Percentiles rank a stretch among this genome's conserved stretches.
Conservation (phyloP, 139 green algal genomes). For the Micromonas pusilla region DNA sequence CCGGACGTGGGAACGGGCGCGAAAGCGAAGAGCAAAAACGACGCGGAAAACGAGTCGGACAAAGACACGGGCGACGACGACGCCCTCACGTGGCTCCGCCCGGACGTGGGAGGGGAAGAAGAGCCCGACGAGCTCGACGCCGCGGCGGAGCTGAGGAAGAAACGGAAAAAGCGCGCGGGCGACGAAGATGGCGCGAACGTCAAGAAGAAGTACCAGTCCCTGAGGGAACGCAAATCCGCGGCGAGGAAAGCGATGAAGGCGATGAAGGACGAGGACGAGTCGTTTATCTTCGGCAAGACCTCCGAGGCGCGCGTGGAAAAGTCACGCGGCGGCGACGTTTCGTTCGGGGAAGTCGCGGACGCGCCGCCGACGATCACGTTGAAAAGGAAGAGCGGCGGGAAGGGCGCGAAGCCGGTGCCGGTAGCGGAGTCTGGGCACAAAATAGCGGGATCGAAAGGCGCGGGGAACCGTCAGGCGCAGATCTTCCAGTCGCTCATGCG, state of each 20-base stretch:
- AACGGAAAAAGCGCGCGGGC: not conserved
- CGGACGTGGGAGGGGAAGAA: not conserved
- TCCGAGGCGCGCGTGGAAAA: not conserved
- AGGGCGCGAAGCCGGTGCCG: not conserved
- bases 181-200: not conserved
- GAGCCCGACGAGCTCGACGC: not conserved
- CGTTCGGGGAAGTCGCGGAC: slow-evolving; percentile 16
- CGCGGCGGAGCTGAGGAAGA: not conserved
- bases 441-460: not conserved
- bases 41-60: not conserved
- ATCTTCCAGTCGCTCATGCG: slow-evolving; percentile 8
- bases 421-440: slow-evolving; percentile 9
- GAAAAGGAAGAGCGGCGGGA: slow-evolving; percentile 12
- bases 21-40: not conserved
- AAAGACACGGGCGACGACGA: not conserved
- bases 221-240: not conserved
- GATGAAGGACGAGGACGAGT: slow-evolving; percentile 8
- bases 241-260: not conserved
- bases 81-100: no score
- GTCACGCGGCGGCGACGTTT: not conserved
- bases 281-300: not conserved
- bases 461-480: not conserved
- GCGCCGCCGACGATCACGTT: slow-evolving; percentile 12
- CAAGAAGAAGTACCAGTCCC: slow-evolving; percentile 11
- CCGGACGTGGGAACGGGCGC: not conserved